A percentile compares a stretch with the other conserved stretches of the same genome.
Evolutionary conservation across 2,329 filamentous ascomycete species (phyloP).

Genomic region (Hypocrella siamensis): DNA sequence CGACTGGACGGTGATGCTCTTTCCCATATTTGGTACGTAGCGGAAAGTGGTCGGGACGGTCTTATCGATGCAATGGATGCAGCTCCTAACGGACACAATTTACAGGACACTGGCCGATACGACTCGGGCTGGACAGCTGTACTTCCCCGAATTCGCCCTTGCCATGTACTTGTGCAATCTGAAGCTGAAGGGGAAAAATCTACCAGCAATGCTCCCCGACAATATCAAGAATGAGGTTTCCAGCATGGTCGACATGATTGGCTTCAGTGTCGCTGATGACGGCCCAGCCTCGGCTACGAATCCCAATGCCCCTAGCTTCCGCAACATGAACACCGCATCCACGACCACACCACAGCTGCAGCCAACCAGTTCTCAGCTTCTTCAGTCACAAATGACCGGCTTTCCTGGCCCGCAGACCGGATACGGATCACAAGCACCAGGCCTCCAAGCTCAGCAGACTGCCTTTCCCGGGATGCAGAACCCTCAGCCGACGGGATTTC

Average conservation of each 20-base stretch:
- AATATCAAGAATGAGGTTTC: conserved; percentile 91
- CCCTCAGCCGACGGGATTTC: conserved; percentile 65
- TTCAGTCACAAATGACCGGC: conserved; percentile 54
- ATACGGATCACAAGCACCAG: conserved; percentile 40
- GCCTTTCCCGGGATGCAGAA: conserved; percentile 53
- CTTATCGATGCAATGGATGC: not conserved
- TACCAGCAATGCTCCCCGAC: conserved; percentile 65
- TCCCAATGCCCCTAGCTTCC: conserved; percentile 57
- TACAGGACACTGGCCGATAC: conserved; percentile 80
- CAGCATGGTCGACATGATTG: conserved; percentile 99
- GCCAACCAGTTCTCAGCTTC: conserved; percentile 50
- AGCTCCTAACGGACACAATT: not conserved
- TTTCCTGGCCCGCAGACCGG: conserved; percentile 43
- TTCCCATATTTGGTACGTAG: conserved; percentile 73
- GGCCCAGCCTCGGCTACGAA: conserved; percentile 30
- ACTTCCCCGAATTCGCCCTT: conserved; percentile 94
- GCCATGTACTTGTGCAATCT: conserved; percentile 98
- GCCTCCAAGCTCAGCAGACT: conserved; percentile 52
- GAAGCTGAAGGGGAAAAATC: conserved; percentile 69
- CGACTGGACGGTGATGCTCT: conserved; percentile 75
- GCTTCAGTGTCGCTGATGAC: conserved; percentile 77
- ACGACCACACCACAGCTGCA: conserved; percentile 54
- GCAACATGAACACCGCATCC: conserved; percentile 30
- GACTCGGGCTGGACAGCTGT: conserved; percentile 85
- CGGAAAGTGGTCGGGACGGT: not conserved